Evolutionary conservation across 805 yeast genomes (phyloP), one percentile per base, ranked within the genome.

Genomic region (Saturnispora quitensis): DNA sequence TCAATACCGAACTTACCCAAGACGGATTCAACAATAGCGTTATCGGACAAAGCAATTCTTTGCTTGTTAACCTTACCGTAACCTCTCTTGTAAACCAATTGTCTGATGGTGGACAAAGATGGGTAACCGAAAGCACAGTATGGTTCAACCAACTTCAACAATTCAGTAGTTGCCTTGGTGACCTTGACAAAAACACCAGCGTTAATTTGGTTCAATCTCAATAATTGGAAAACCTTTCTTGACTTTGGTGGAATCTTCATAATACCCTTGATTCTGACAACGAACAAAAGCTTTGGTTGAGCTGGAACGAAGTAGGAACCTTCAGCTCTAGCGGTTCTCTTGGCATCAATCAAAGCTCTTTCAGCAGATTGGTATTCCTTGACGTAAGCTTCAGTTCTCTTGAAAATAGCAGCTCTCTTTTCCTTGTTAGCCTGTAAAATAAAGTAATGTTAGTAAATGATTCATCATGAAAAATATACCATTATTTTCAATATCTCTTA

Each of bases 201-300:
- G 82, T 89, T 89, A 76, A 89, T 86, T 80, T 87, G 95, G 72
- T 83, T 80, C 75, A 89, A 83, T 82, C 96, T 85, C 75, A 88
- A 80, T 73, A 89, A 82, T 78, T 86, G 96, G 74, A 89, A 75
- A 68, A 90, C 96, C 87, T 90, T 90, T 87, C 97, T 89, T 83
- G 97, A 96, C 86, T 90, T 90, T 71, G 97, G 97, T 71, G 97
- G 87, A 68, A 90, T 89, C 86, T 89, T 90, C 90, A 80, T 86
- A 75, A 90, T 88, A 90, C 97, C 97, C 91, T 90, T 90, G 84
- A 90, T 90, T 86, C 98, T 89, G 75, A 90, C 82, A 70, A 90
- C 95, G 74, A 90, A 89, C 63, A 88, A 95, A 70, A 90, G 85
- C 77, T 88, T 89, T 70, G 84, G 82, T 82, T 90, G 91, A 74